Conservation (phyloP, 1,284 basidiomycete genomes). For the Apiotrichum laibachii region DNA sequence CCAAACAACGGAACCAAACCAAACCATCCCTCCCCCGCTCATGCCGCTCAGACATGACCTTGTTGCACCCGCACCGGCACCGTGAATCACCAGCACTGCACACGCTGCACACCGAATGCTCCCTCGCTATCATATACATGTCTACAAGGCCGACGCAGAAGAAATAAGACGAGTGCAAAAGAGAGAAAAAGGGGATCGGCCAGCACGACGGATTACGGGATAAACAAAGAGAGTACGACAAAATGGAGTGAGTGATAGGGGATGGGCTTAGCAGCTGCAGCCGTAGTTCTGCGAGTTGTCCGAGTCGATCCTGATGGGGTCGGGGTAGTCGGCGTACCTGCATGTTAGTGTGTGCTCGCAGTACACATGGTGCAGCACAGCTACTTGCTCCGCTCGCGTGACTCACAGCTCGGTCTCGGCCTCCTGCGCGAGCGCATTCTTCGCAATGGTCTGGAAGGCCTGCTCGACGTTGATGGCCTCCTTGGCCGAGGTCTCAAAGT, state of each 20-base stretch:
- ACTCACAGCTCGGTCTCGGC: slow-evolving; percentile 90
- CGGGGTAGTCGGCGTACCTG: slow-evolving; percentile 97
- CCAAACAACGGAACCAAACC: slow-evolving; percentile 3
- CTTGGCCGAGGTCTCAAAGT: slow-evolving; percentile 99
- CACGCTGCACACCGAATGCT: not conserved
- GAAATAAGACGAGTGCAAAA: not conserved
- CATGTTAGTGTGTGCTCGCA: not conserved
- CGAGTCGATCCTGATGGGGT: slow-evolving; percentile 95
- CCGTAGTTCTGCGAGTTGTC: slow-evolving; percentile 88
- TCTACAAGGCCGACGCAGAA: slow-evolving; percentile 6
- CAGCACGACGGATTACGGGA: slow-evolving; percentile 7
- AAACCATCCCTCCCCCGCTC: not conserved
- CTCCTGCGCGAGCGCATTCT: slow-evolving; percentile 97
- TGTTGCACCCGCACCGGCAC: not conserved
- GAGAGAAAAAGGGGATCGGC: not conserved
- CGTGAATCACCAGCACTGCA: not conserved
- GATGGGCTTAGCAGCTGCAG: slow-evolving; percentile 71
- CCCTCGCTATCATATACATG: slow-evolving; percentile 11
- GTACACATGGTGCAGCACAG: too few relatives aligned
- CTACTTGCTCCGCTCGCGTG: too few relatives aligned
- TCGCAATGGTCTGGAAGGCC: slow-evolving; percentile 98
- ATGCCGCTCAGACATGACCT: not conserved
- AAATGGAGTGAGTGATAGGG: not conserved
- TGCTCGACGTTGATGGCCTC: slow-evolving; percentile 99
- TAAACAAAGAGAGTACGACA: not conserved